Conservation (phyloP, 2,329 filamentous ascomycete genomes). For the Paraphoma sp. region DNA sequence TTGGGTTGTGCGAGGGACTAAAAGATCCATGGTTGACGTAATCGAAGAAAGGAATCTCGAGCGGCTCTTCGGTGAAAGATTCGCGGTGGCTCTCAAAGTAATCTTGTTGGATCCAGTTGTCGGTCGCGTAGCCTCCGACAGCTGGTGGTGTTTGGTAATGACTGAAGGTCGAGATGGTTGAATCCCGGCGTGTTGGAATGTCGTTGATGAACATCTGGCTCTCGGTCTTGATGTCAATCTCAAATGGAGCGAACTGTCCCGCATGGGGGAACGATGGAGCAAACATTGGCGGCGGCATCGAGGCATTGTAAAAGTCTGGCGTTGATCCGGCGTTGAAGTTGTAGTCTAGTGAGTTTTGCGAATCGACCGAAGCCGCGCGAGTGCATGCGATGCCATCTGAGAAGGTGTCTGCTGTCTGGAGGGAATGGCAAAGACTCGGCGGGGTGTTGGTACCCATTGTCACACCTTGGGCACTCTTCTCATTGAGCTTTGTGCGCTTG, state of each 20-base stretch:
- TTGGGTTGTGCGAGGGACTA: slow-evolving; percentile 69
- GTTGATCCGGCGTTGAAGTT: slow-evolving; percentile 69
- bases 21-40: slow-evolving; percentile 72
- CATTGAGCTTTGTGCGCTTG: slow-evolving; percentile 92
- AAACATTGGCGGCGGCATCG: slow-evolving; percentile 63
- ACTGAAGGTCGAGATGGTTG: slow-evolving; percentile 89
- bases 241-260: slow-evolving; percentile 78
- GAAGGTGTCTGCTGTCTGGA: slow-evolving; percentile 80
- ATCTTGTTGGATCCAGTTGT: slow-evolving; percentile 76
- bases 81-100: slow-evolving; percentile 72
- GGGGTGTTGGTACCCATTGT: slow-evolving; percentile 66
- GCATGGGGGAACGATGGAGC: slow-evolving; percentile 56
- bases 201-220: slow-evolving; percentile 93
- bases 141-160: slow-evolving; percentile 84
- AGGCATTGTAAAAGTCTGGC: slow-evolving; percentile 64
- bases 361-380: slow-evolving; percentile 79
- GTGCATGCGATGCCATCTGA: slow-evolving; percentile 74
- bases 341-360: slow-evolving; percentile 70
- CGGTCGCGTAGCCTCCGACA: slow-evolving; percentile 70
- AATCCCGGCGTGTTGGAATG: slow-evolving; percentile 82
- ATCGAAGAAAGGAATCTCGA: slow-evolving; percentile 82
- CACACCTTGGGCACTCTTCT: slow-evolving; percentile 72
- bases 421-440: slow-evolving; percentile 80
- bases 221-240: slow-evolving; percentile 96
- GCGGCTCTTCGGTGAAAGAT: slow-evolving; percentile 63